phyloP scores from a whole-genome alignment of 495 filamentous ascomycete genomes.

The Jackrogersella multiformis region DNA sequence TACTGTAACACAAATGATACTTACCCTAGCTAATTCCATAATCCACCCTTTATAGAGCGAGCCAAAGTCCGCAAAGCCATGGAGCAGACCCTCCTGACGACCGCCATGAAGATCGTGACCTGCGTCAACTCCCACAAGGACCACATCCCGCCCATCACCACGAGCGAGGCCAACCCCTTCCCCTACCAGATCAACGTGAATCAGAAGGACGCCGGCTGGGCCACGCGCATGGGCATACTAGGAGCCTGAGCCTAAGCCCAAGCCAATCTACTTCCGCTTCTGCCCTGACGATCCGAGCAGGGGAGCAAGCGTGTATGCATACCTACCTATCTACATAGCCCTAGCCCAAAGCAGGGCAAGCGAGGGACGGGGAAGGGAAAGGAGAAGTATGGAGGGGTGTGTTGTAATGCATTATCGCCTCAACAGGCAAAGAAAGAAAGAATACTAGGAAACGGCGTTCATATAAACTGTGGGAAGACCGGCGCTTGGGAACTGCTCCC shows the following conservation, averaged over 20 bases:
- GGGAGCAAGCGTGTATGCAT: background rate
- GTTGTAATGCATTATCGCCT: constrained; percentile 11
- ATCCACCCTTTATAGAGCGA: constrained; percentile 64
- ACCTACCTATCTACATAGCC: no score
- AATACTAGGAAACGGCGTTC: constrained; percentile 20
- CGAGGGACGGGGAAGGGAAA: background rate
- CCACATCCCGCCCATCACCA: constrained; percentile 97
- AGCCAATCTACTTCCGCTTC: background rate
- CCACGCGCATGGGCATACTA: constrained; percentile 80
- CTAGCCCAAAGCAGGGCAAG: background rate
- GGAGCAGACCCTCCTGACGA: constrained; percentile 83
- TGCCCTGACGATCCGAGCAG: background rate
- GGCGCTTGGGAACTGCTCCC: constrained; percentile 7
- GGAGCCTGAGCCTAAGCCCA: background rate
- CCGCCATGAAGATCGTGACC: constrained; percentile 85
- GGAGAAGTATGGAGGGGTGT: background rate
- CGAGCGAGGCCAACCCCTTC: constrained; percentile 91
- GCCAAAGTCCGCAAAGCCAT: constrained; percentile 88
- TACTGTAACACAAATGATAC: no score
- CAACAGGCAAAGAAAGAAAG: background rate
- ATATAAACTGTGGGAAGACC: background rate
- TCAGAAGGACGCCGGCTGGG: constrained; percentile 79
- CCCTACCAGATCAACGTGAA: constrained; percentile 92
- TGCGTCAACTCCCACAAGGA: constrained; percentile 89
- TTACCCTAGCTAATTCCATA: background rate